Base-by-base conservation (phyloP, 768 basidiomycete genomes). In the Terana coerulea region DNA sequence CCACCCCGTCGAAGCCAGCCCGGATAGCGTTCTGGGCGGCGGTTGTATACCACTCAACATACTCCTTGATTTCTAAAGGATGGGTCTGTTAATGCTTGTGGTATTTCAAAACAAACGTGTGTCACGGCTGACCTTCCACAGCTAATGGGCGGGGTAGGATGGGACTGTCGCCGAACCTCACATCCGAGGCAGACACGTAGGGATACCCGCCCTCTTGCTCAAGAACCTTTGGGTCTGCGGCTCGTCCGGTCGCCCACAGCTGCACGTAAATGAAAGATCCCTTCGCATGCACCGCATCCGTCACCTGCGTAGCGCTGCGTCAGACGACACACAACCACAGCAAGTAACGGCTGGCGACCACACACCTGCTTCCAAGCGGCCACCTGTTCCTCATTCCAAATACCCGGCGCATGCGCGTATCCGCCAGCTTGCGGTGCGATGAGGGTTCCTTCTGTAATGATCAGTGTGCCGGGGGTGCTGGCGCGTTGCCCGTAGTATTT, bases 331-430 rank as follows among this genome's bases (percentile, higher is more conserved):
- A 7, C 7, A 11, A 21, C 37, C n/a, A 8, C 34, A 17, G 26
- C 12, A 12, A 14, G 28, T 25, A n/a, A n/a, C 15, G n/a, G 21
- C 5, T 10, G 28, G 19, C n/a, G 9, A 44, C 2, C n/a, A 3
- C 55, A 59, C 22, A 76, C 74, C 51, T 61, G 51, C 54, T 74
- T 78, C 80, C 79, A 80, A 0, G 51, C 69, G 6, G 55, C 43
- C n/a, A 72, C 73, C 54, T 89, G 86, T 15, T 75, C 78, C 1
- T 73, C 58, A 5, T 61, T 77, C 69, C 76, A 86, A 44, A 86
- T 78, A 1, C 84, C 86, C 1, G 84, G 85, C 0, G 75, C 71
- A 45, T 77, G 65, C 2, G 42, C 46, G 39, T 66, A 71, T 2
- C 79, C 80, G 3, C 74, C 78, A 0, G 80, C 79, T 6, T 71